Evolutionary conservation across 306 rosid genomes (phyloP), one percentile per base, ranked within the genome.

Genomic region (Medicago arabica): DNA sequence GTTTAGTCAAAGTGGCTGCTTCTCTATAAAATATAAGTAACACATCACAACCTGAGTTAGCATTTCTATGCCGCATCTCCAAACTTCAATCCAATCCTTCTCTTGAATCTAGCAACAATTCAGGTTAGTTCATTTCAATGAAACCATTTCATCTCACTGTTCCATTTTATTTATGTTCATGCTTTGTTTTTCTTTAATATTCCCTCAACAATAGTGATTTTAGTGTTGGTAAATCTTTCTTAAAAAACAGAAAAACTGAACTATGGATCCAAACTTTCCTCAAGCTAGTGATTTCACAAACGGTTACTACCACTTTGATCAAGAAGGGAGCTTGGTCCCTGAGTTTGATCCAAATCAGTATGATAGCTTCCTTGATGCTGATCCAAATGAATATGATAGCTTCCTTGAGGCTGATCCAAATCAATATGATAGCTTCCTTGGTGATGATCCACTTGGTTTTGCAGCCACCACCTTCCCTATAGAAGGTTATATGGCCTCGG

Each of bases 251-350:
- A 34, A 13, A 23, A 25, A 23, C 36, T 4, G 8, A 61, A 62
- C 9, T 1, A 81, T 81, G 85, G 81, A 81, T 76, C 82, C 88
- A 87, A 80, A 73, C 39, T 76, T 54, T 44, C 46, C 58, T 2
- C 50, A 1, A 81, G 15, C 68, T 7, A 23, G 34, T 8, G 16
- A 55, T 49, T 81, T 62, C 41, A 25, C 2, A 8, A 64, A 64
- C 9, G 40, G 64, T n/a, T 53, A 17, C 60, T n/a, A n/a, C 41
- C 16, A 17, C 44, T 61, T 61, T 75, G 81, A 44, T 63, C 70
- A 71, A 44, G 74, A 40, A 1, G 67, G 66, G 9, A 19, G 8
- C 41, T 6, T 43, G 13, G 4, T 28, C 17, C 51, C 62, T 14
- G 81, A 15, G 1, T 23, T 19, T 16, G 72, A 43, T 67, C 72